Evolutionary conservation across 2,329 filamentous ascomycete species (phyloP).

Genomic region (Cadophora sp.): DNA sequence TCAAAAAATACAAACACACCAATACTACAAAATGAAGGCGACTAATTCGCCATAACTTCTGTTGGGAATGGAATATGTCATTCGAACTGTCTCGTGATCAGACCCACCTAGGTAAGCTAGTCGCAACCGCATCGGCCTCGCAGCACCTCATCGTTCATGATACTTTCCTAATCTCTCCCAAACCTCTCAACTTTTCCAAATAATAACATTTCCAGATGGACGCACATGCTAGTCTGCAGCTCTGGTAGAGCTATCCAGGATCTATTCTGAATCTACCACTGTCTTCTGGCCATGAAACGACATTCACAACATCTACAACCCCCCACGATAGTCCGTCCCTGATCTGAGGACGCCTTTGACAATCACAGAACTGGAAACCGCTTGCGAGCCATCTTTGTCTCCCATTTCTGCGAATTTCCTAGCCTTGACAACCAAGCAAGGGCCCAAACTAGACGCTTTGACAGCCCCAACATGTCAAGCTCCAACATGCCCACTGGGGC

Average conservation of each 20-base stretch:
- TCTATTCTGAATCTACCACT: conserved; percentile 19
- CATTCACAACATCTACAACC: conserved; percentile 30
- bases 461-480: conserved; percentile 35
- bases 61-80: conserved; percentile 15
- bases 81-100: conserved; percentile 27
- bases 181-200: conserved; percentile 17
- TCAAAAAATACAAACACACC: neutral
- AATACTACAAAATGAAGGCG: neutral
- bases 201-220: conserved; percentile 34
- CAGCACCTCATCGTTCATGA: conserved; percentile 19
- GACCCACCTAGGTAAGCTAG: conserved; percentile 12
- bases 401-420: conserved; percentile 6
- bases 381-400: conserved; percentile 11
- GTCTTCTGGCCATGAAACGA: conserved; percentile 35
- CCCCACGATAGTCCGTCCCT: conserved; percentile 33
- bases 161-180: conserved; percentile 24
- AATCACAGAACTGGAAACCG: neutral
- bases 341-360: conserved; percentile 14
- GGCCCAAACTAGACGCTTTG: neutral
- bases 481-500: conserved; percentile 46
- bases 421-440: neutral
- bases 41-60: neutral
- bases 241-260: conserved; percentile 37
- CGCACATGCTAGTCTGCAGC: conserved; percentile 30
- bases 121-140: conserved; percentile 7